Evolutionary conservation across 805 yeast species (phyloP), one percentile per base, ranked within the genome.

Genomic region (Maudiozyma pseudohumilis): DNA sequence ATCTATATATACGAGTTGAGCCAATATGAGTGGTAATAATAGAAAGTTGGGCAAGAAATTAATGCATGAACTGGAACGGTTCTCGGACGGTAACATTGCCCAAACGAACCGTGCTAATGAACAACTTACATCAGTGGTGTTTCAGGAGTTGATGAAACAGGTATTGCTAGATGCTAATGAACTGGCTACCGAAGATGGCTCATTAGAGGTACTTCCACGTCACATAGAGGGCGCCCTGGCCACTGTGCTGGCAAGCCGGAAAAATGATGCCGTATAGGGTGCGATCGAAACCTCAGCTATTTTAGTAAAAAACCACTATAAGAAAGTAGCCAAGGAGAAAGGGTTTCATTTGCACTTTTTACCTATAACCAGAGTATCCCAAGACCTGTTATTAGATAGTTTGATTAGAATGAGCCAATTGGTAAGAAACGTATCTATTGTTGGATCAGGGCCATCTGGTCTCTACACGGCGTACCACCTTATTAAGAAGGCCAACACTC

Each of bases 381-480:
- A n/a, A 22, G 6, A 5, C 20, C 7, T 6, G 12, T 26, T 26
- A 13, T 26, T 26, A n/a, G 12, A n/a, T 25, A 5, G 6, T 9
- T 25, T 9, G 3, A 6, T 26, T 7, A 17, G 18, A 27, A 35
- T 35, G 38, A 20, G 22, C 13, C n/a, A 7, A 13, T 13, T 35
- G 3, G 12, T 17, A 4, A 45, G 46, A 26, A 46, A 44, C 32
- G 40, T 84, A 9, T 95, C 96, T 0, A 72, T 92, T 6, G 75
- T 92, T 3, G 98, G 98, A 1, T 74, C 96, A 0, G 99, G 99
- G 0, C 98, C 99, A 0, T 88, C 96, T 1, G 96, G 95, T 1
- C 86, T 92, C 53, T 92, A 89, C 59, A 81, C 96, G 1, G 87
- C 87, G 0, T 73, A 80, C 44, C 77, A 82, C 33, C 61, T 88